phyloP scores from a whole-genome alignment of 495 filamentous ascomycete species.

The Neurospora discreta region DNA sequence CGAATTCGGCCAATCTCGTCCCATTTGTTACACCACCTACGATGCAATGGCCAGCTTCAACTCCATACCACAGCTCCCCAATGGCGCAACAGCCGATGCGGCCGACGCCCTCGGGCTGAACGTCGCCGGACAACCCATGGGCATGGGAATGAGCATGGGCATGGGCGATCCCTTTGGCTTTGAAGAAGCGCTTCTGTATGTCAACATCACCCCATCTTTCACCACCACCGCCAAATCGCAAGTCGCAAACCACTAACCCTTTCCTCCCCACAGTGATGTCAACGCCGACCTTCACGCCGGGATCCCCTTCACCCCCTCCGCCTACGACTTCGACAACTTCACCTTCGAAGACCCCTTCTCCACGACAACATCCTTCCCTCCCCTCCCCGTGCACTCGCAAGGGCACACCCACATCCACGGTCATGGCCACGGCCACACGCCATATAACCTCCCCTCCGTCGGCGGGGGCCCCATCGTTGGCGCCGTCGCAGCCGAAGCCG shows the following conservation, averaged over 20 bases:
- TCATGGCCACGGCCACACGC: background rate
- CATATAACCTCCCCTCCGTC: constrained; percentile 1
- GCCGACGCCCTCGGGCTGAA: constrained; percentile 30
- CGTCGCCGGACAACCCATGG: constrained; percentile 4
- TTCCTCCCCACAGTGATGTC: constrained; percentile 24
- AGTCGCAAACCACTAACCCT: background rate
- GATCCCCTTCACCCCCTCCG: constrained; percentile 37
- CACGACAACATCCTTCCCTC: constrained; percentile 21
- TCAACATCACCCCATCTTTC: background rate
- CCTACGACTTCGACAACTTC: constrained; percentile 46
- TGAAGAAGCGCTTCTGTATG: constrained; percentile 38
- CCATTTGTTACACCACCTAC: constrained; percentile 9
- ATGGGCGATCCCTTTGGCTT: constrained; percentile 29
- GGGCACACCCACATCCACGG: background rate
- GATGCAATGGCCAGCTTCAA: constrained; percentile 41
- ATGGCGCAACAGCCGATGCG: constrained; percentile 19
- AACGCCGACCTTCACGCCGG: constrained; percentile 28
- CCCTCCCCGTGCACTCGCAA: constrained; percentile 26
- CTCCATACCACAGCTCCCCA: constrained; percentile 31
- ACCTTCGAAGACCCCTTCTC: constrained; percentile 62
- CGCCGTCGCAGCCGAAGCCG: constrained; percentile 7
- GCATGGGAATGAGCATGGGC: constrained; percentile 11
- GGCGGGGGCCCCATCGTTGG: constrained; percentile 10
- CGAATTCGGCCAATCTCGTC: background rate
- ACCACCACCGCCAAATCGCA: background rate